A percentile compares a stretch with the other conserved stretches of the same genome.
Evolutionary conservation across 129 eudicot genomes (phyloP).

Genomic region (carrot (Daucus carota)): DNA sequence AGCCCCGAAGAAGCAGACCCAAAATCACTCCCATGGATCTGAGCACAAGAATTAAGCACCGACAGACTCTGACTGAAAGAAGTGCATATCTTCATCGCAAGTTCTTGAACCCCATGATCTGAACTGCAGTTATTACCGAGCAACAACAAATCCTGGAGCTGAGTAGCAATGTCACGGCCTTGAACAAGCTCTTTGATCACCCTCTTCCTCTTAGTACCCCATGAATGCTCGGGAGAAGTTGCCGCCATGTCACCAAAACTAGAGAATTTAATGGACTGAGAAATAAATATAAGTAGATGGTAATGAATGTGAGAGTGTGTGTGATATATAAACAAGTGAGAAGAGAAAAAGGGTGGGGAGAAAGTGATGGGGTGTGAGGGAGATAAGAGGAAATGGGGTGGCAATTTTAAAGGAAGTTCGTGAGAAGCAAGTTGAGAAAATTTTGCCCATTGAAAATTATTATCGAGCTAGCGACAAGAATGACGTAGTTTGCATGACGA

Average conservation of each 20-base stretch:
- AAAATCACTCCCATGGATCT: background rate
- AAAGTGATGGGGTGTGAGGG: background rate
- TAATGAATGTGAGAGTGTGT: background rate
- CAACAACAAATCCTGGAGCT: background rate
- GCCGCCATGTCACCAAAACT: background rate
- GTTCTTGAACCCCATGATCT: slow-evolving; percentile 5
- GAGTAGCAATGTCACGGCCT: slow-evolving; percentile 13
- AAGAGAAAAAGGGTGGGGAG: background rate
- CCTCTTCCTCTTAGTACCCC: slow-evolving; percentile 5
- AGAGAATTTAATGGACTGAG: too few relatives aligned
- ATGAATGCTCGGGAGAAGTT: background rate
- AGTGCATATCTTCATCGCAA: background rate
- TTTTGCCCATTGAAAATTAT: background rate
- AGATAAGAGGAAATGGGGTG: background rate
- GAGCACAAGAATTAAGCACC: slow-evolving; percentile 8
- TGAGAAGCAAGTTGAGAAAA: slow-evolving; percentile 6
- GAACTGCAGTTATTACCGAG: background rate
- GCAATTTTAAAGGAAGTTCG: slow-evolving; percentile 7
- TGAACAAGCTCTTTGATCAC: background rate
- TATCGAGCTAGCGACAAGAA: background rate
- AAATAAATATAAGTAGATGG: background rate
- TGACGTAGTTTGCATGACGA: background rate
- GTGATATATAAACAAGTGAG: background rate
- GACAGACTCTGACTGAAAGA: slow-evolving; percentile 1
- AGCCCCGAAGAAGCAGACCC: slow-evolving; percentile 18